Evolutionary conservation across 1,284 basidiomycete genomes (phyloP).

Genomic region (Grifola frondosa): DNA sequence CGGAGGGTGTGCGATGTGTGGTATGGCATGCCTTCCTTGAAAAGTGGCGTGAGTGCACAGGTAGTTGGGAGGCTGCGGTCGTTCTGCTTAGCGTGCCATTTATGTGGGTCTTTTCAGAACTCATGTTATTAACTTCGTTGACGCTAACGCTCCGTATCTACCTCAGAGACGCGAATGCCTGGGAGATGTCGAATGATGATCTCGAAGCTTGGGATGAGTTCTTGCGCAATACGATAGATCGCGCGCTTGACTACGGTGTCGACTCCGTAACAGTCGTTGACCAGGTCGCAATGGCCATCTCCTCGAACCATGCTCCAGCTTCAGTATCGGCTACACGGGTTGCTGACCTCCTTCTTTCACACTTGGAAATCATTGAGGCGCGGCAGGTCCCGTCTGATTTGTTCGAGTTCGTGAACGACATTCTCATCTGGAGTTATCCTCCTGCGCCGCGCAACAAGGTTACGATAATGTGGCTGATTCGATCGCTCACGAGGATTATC

Average conservation of each 20-base stretch:
- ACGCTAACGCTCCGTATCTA: neutral
- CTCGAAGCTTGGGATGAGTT: conserved; percentile 57
- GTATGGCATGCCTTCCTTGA: conserved; percentile 58
- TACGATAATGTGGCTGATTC: conserved; percentile 58
- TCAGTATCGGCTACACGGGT: conserved; percentile 47
- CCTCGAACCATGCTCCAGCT: conserved; percentile 43
- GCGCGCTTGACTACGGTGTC: conserved; percentile 57
- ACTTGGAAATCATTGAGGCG: conserved; percentile 48
- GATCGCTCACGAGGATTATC: conserved; percentile 51
- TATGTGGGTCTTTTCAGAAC: conserved; percentile 39
- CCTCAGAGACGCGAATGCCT: conserved; percentile 45
- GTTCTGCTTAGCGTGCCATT: conserved; percentile 63
- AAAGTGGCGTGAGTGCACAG: conserved; percentile 46
- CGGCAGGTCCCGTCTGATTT: conserved; percentile 47
- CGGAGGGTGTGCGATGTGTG: conserved; percentile 35
- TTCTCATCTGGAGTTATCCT: conserved; percentile 65
- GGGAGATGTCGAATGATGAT: conserved; percentile 57
- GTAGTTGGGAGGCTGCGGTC: conserved; percentile 54
- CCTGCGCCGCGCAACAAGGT: conserved; percentile 54
- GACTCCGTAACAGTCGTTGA: conserved; percentile 54
- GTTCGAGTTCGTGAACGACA: conserved; percentile 57
- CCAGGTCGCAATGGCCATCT: conserved; percentile 48
- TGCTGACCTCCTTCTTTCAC: conserved; percentile 57
- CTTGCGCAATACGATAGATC: conserved; percentile 48
- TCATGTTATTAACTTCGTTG: conserved; percentile 7